Conservation (phyloP, 768 basidiomycete genomes). For the Agaricus sinodeliciosus region DNA sequence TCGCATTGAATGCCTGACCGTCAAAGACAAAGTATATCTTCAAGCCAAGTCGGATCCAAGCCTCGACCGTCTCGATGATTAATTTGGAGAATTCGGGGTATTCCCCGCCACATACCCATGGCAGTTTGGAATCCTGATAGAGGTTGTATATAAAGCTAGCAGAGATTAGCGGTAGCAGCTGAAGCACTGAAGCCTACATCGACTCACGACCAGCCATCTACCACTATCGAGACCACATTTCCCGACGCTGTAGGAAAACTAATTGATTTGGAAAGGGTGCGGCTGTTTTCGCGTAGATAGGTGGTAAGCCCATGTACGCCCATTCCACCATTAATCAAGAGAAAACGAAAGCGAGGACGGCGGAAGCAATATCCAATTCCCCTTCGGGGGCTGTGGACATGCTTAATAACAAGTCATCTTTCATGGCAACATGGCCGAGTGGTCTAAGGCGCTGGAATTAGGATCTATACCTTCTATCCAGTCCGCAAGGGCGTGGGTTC, state of each 20-base stretch:
- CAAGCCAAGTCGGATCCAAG: constrained; percentile 66
- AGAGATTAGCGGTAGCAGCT: constrained; percentile 9
- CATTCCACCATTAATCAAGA: constrained; percentile 24
- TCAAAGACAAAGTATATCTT: constrained; percentile 76
- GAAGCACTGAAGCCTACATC: constrained; percentile 2
- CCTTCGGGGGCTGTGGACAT: neutral
- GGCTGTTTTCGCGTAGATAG: constrained; percentile 44
- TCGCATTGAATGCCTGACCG: constrained; percentile 38
- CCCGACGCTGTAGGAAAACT: constrained; percentile 15
- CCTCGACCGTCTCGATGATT: constrained; percentile 44
- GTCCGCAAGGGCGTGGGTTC: constrained; percentile 38
- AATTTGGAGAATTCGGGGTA: constrained; percentile 49
- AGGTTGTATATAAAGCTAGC: constrained; percentile 72
- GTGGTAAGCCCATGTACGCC: constrained; percentile 49
- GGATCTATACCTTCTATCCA: constrained; percentile 26
- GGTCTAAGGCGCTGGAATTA: constrained; percentile 58
- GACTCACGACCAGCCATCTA: constrained; percentile 88
- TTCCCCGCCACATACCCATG: constrained; percentile 88
- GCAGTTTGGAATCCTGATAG: constrained; percentile 49
- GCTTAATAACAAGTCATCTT: neutral
- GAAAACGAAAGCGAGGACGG: neutral
- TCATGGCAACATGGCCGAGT: constrained; percentile 48
- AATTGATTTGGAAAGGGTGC: constrained; percentile 30
- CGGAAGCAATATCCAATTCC: too few species aligned
- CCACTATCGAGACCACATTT: constrained; percentile 45